Base-by-base conservation (phyloP, 106 monocot species). In the Alisma plantagoaquatica region DNA sequence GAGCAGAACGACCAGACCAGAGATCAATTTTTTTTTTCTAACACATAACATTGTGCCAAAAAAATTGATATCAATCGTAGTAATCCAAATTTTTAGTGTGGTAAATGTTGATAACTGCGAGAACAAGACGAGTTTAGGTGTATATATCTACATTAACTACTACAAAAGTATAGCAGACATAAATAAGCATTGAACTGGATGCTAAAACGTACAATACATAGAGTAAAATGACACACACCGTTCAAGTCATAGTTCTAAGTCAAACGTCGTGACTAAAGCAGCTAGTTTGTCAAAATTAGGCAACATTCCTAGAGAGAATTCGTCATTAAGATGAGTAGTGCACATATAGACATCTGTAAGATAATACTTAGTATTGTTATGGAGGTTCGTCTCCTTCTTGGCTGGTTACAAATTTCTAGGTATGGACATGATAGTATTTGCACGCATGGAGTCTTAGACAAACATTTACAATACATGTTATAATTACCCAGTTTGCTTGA, bases 11-110 rank as follows among this genome's bases (percentile, higher is more conserved):
- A n/a, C n/a, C n/a, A n/a, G n/a, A n/a, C n/a, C n/a, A n/a, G n/a
- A n/a, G n/a, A n/a, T n/a, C n/a, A n/a, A n/a, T n/a, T n/a, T n/a
- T 64, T 99, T 90, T 61, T 99, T 99, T 52, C 98, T 90, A 61
- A 99, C 68, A 72, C 98, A 99, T 35, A 99, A 58, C 27, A 99
- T 26, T 60, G 90, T 75, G 31, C 86, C 85, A 64, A 99, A 90
- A 14, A 60, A 74, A 29, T 55, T 24, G 51, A 86, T 61, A 68
- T 99, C 79, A 49, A 60, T 72, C 17, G 50, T 57, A 10, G 78
- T 31, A 58, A 77, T 72, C 85, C 81, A 90, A 31, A 72, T 58
- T 62, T 89, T 63, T 22, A 98, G 69, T n/a, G 85, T 53, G 53
- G 46, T 11, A 46, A 90, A 77, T 54, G 98, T 76, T 32, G 84